These are phyloP conservation scores for Prunella vulgaris DNA, from an alignment of 257 asterid species.

Conservation along the genomic window DNA sequence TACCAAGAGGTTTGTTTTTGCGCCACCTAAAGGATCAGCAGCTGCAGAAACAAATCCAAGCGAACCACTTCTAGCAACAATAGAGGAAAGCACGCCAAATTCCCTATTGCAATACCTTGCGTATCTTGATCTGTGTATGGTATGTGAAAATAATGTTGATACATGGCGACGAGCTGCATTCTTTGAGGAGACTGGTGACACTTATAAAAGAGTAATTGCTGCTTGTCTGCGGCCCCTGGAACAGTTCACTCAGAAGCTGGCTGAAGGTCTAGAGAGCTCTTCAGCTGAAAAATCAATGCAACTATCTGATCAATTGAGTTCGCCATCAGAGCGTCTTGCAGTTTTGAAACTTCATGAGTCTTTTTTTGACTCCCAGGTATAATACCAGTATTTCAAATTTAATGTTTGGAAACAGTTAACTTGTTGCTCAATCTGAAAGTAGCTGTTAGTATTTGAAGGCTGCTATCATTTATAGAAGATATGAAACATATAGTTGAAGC, in stretches of 20 bases:
- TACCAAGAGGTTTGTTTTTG: slow-evolving; percentile 78
- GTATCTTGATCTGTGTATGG: slow-evolving; percentile 89
- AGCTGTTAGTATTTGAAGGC: too few species aligned
- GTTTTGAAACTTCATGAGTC: slow-evolving; percentile 51
- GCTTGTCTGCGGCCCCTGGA: slow-evolving; percentile 73
- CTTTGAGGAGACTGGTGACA: slow-evolving; percentile 90
- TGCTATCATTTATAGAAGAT: background rate
- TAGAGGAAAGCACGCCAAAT: slow-evolving; percentile 78
- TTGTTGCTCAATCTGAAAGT: background rate
- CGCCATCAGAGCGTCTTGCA: slow-evolving; percentile 59
- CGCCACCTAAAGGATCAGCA: slow-evolving; percentile 97
- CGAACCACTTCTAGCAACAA: slow-evolving; percentile 63
- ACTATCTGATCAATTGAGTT: slow-evolving; percentile 62
- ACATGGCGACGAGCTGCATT: slow-evolving; percentile 99
- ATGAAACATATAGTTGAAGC: background rate
- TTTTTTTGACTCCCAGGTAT: slow-evolving; percentile 78
- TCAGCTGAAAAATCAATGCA: slow-evolving; percentile 53
- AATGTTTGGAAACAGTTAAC: background rate
- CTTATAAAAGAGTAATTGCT: slow-evolving; percentile 70
- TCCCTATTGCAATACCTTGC: slow-evolving; percentile 91
- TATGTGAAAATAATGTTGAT: slow-evolving; percentile 83
- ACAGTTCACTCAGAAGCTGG: slow-evolving; percentile 50
- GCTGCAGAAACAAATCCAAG: slow-evolving; percentile 98
- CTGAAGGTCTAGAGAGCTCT: slow-evolving; percentile 65
- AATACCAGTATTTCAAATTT: background rate